phyloP scores from a whole-genome alignment of 2,329 filamentous ascomycete genomes.

The Phialocephala sp. region DNA sequence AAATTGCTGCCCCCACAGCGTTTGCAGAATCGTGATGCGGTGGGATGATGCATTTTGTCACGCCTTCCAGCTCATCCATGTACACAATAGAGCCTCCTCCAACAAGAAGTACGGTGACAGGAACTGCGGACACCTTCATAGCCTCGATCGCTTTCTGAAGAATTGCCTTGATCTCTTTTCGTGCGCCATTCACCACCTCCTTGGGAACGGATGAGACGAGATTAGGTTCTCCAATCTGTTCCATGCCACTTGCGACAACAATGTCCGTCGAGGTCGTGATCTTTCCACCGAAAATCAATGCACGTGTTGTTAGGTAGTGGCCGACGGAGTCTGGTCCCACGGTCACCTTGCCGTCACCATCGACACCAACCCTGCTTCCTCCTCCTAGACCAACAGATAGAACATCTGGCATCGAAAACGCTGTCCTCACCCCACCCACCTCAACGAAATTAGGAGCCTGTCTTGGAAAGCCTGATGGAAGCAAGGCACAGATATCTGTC shows the following conservation, averaged over 20 bases:
- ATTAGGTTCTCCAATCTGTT: not conserved
- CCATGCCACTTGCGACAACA: conserved; percentile 10
- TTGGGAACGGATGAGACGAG: not conserved
- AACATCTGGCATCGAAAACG: conserved; percentile 18
- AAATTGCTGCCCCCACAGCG: conserved; percentile 12
- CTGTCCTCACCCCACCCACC: conserved; percentile 15
- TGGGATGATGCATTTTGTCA: conserved; percentile 8
- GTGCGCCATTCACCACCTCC: not conserved
- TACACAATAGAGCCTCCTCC: conserved; percentile 14
- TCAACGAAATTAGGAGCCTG: conserved; percentile 4
- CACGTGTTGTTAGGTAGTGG: conserved; percentile 7
- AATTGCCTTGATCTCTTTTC: conserved; percentile 16
- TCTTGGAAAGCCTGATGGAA: conserved; percentile 15
- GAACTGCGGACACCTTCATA: conserved; percentile 16
- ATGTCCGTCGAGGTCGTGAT: conserved; percentile 13
- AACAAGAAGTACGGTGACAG: conserved; percentile 12
- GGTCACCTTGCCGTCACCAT: not conserved
- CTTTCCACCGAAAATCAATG: conserved; percentile 7
- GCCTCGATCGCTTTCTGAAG: conserved; percentile 14
- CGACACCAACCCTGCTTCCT: conserved; percentile 11
- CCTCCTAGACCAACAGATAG: conserved; percentile 19
- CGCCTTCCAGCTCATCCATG: conserved; percentile 13
- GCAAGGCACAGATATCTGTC: conserved; percentile 54
- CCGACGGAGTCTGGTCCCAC: conserved; percentile 20
- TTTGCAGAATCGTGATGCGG: conserved; percentile 7